These are phyloP conservation scores for Coemansia sp. DNA, from an alignment of 192 early-diverging fungal genomes.

Conservation along the genomic window DNA sequence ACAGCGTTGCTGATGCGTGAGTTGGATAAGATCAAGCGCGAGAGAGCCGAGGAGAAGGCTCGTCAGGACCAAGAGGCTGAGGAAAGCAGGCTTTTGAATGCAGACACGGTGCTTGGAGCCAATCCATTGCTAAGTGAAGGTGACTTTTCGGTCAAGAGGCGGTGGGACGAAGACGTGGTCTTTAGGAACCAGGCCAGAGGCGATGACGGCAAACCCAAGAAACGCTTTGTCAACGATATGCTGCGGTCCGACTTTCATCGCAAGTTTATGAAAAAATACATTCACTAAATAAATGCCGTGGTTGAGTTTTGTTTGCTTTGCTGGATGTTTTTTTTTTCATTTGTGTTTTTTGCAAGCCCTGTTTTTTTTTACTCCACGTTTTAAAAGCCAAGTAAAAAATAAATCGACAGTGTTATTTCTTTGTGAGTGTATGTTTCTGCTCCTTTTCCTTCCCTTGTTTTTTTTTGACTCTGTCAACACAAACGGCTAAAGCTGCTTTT, in stretches of 20 bases:
- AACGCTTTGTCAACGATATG: constrained; percentile 97
- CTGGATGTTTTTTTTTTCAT: not conserved
- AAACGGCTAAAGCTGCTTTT: not conserved
- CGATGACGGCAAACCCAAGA: constrained; percentile 83
- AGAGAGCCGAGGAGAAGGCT: constrained; percentile 89
- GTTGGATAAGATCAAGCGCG: constrained; percentile 89
- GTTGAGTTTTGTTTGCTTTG: too few species aligned
- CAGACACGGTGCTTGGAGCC: constrained; percentile 65
- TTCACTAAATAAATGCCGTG: constrained; percentile 59
- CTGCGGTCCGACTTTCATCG: constrained; percentile 94
- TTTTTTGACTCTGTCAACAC: not conserved
- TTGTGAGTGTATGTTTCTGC: not conserved
- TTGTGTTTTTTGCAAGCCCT: not conserved
- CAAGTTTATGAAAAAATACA: constrained; percentile 93
- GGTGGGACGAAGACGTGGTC: constrained; percentile 98
- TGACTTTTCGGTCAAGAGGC: constrained; percentile 84
- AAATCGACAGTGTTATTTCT: not conserved
- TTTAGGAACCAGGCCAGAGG: constrained; percentile 96
- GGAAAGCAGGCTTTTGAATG: constrained; percentile 54
- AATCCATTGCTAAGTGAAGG: constrained; percentile 79
- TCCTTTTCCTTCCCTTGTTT: constrained; percentile 8
- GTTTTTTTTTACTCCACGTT: not conserved
- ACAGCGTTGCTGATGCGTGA: constrained; percentile 81
- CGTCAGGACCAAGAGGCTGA: constrained; percentile 56
- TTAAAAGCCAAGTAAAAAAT: not conserved